Evolutionary conservation across 306 rosid species (phyloP).

Genomic region (Senna siamea): DNA sequence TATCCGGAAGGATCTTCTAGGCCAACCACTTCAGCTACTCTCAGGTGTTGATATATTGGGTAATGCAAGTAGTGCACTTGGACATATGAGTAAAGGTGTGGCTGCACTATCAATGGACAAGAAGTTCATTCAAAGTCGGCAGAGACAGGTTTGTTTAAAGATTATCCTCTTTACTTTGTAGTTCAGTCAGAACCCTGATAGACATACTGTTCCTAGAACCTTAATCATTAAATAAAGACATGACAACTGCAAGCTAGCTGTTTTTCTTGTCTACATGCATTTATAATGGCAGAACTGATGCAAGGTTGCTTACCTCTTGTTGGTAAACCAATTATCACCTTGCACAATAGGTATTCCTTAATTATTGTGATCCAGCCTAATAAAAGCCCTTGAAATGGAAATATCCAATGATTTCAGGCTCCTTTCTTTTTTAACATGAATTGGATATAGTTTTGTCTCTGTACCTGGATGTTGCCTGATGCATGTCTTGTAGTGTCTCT

Average conservation of each 20-base stretch:
- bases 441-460: not conserved
- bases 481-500: not conserved
- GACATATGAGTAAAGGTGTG: conserved; percentile 99
- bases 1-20: conserved; percentile 87
- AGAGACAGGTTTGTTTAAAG: conserved; percentile 74
- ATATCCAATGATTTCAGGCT: too few species aligned
- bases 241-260: conserved; percentile 19
- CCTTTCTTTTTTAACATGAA: not conserved
- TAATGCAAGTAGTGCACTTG: conserved; percentile 99
- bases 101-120: conserved; percentile 98
- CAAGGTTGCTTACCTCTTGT: not conserved
- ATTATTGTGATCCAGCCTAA: conserved; percentile 4
- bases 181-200: conserved; percentile 12
- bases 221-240: conserved; percentile 13
- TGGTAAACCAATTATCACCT: not conserved
- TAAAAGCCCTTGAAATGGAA: conserved; percentile 18
- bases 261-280: conserved; percentile 6
- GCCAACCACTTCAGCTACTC: conserved; percentile 96
- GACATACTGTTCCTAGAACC: not conserved
- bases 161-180: conserved; percentile 12
- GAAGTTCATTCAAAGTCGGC: conserved; percentile 97
- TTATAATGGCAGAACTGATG: not conserved
- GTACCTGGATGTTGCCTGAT: not conserved
- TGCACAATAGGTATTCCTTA: not conserved
- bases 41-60: conserved; percentile 98